Evolutionary conservation across 495 filamentous ascomycete species (phyloP).

Genomic region (Evansstolkia leycettana): DNA sequence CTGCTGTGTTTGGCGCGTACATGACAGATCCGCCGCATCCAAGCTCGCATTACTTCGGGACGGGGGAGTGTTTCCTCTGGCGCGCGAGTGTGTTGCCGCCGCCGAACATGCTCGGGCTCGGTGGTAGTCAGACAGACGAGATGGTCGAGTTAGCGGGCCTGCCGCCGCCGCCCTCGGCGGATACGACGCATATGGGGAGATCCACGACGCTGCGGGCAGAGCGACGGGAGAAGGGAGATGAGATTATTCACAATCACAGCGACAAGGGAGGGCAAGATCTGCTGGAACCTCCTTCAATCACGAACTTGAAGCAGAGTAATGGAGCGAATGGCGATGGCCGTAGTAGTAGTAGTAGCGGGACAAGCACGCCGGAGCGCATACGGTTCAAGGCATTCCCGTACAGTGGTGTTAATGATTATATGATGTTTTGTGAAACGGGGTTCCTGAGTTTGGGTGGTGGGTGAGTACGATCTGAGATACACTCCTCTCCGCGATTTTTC

Average conservation of each 20-base stretch:
- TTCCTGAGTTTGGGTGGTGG: conserved; percentile 80
- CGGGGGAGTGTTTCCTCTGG: conserved; percentile 97
- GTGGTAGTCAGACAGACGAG: conserved; percentile 22
- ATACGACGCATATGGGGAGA: conserved; percentile 57
- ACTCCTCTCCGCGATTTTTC: conserved; percentile 2
- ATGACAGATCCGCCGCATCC: conserved; percentile 78
- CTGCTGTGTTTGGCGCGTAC: conserved; percentile 83
- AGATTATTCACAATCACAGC: conserved; percentile 9
- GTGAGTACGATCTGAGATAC: conserved; percentile 37
- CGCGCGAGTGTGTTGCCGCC: conserved; percentile 52
- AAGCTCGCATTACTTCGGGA: conserved; percentile 79
- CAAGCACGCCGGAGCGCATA: conserved; percentile 49
- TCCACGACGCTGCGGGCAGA: conserved; percentile 50
- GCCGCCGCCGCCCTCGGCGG: conserved; percentile 63
- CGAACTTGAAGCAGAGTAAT: conserved; percentile 10
- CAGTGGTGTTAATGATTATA: conserved; percentile 89
- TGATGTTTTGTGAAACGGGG: conserved; percentile 82
- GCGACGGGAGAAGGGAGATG: conserved; percentile 2
- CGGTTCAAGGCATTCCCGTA: conserved; percentile 97
- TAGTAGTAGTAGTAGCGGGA: conserved; percentile 24
- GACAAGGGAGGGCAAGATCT: conserved; percentile 7
- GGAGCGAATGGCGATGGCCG: conserved; percentile 1
- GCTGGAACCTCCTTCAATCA: conserved; percentile 8
- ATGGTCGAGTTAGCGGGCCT: conserved; percentile 28
- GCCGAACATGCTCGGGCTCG: conserved; percentile 31